Evolutionary conservation across 1,139 yeast species (phyloP), one percentile per base, ranked within the genome.

Genomic region (Magnusiomyces paraingens): DNA sequence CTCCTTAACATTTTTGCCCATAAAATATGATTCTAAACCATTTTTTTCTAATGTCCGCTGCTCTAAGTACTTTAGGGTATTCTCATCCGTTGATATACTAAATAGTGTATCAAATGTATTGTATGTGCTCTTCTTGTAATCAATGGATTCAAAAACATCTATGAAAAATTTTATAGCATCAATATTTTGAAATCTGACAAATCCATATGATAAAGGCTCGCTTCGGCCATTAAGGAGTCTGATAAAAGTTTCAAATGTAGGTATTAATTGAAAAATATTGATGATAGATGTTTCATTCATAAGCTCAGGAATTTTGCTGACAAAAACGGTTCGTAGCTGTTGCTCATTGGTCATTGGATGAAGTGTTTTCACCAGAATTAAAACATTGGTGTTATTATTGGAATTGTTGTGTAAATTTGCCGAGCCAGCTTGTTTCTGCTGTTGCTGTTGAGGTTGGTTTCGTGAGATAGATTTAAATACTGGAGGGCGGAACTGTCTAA

Each of bases 241-340:
- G 22, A 55, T 53, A 59, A 64, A 58, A 46, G 50, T 43, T 35
- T 61, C 62, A 35, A 65, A 52, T 1, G 66, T 66, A 2, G 68
- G 65, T 12, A 64, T 58, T 29, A 57, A 53, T 40, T 58, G 54
- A 15, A 69, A 52, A 1, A 64, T 57, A 32, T 58, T 54, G 39
- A 57, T 62, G 29, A 68, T 56, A 49, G 64, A 60, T 14, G 57
- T 54, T 43, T 66, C 71, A 35, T 69, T 67, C 48, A 69, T 52
- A 18, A 57, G 64, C 8, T 56, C 59, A 1, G 72, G 71, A n/a
- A 68, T 55, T 11, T 59, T 58, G 6, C 65, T 64, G 10, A 70
- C 51, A 54, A 61, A 69, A n/a, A 69, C 52, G 10, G 71, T 67
- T 35, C 66, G 60, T 35, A 64, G 57, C 54, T 66, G 67, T 46